These are phyloP conservation scores for Aspergillus sclerotiicarbonarius DNA, from an alignment of 495 filamentous ascomycete species.

Conservation along the genomic window DNA sequence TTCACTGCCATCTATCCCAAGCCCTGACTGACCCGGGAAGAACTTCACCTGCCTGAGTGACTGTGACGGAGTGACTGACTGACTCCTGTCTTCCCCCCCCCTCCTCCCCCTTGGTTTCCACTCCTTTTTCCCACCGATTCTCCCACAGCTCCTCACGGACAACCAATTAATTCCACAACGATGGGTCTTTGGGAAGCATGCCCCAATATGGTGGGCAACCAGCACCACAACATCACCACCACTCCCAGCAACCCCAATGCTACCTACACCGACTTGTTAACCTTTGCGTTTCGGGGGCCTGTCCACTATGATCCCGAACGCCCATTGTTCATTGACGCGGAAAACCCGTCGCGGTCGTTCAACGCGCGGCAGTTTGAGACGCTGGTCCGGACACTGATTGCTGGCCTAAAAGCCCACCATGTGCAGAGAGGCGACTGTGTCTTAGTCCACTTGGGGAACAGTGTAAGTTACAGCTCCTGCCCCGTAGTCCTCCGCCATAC, in stretches of 20 bases:
- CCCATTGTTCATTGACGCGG: conserved; percentile 57
- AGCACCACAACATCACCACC: background rate
- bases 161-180: conserved; percentile 15
- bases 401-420: conserved; percentile 54
- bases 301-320: conserved; percentile 34
- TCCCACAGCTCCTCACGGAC: background rate
- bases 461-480: conserved; percentile 35
- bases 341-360: conserved; percentile 52
- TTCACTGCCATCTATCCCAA: background rate
- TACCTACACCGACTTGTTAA: conserved; percentile 41
- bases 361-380: conserved; percentile 49
- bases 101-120: background rate
- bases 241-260: background rate
- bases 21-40: background rate
- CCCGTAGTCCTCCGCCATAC: background rate
- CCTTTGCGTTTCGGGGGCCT: conserved; percentile 39
- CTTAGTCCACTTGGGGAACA: conserved; percentile 61
- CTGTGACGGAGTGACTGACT: conserved; percentile 1
- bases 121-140: background rate
- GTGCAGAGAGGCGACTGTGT: conserved; percentile 58
- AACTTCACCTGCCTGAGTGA: conserved; percentile 1
- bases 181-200: conserved; percentile 36
- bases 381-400: conserved; percentile 51
- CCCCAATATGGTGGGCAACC: conserved; percentile 15
- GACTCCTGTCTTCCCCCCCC: background rate